phyloP scores from a whole-genome alignment of 257 asterid species.

The Jaltomata sinuosa region DNA sequence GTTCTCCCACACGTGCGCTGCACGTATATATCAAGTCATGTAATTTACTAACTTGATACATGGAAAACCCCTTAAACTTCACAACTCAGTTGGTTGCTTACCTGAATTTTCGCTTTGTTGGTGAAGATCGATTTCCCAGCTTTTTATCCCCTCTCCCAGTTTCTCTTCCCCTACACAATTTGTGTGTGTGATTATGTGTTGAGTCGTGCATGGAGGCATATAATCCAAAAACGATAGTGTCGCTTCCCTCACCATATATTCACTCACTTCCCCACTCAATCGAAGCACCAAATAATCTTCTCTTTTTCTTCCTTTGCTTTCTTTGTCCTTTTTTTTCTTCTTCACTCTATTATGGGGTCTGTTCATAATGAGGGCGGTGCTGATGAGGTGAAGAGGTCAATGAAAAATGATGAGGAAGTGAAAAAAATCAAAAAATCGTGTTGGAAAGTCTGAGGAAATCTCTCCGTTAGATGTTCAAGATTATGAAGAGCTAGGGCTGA shows the following conservation, averaged over 20 bases:
- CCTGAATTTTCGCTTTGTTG: neutral
- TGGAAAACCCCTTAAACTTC: no score
- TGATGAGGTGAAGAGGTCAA: neutral
- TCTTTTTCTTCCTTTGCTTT: neutral
- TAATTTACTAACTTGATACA: no score
- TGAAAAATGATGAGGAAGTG: neutral
- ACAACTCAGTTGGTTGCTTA: neutral
- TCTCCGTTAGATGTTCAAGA: neutral
- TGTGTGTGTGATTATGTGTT: no score
- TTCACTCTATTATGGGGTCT: neutral
- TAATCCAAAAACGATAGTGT: neutral
- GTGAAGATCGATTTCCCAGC: neutral
- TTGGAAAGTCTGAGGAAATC: neutral
- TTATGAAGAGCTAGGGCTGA: neutral
- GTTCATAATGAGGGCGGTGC: neutral
- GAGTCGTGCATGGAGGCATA: neutral
- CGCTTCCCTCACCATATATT: neutral
- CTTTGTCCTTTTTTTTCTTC: neutral
- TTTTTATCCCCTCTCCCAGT: neutral
- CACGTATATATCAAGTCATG: no score
- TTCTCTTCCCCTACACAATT: neutral
- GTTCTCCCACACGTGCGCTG: no score
- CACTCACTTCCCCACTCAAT: neutral
- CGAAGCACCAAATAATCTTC: neutral
- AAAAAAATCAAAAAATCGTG: neutral